A percentile compares a stretch with the other conserved stretches of the same genome.
Evolutionary conservation across 495 filamentous ascomycete species (phyloP).

Genomic region (Neurospora intermedia): DNA sequence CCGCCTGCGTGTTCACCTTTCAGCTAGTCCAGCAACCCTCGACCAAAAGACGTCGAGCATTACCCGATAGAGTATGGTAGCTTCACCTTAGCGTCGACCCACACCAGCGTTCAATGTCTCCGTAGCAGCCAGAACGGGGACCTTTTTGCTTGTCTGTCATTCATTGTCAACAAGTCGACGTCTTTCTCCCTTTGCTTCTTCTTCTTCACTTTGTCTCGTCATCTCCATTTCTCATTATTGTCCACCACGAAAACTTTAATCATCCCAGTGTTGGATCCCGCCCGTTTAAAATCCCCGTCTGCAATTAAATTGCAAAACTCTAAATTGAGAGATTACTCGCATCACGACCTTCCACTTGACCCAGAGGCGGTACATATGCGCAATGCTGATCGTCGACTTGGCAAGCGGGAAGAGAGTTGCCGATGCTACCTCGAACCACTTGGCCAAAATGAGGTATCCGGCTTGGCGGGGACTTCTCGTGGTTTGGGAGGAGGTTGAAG

Average conservation of each 20-base stretch:
- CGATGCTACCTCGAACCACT: not conserved
- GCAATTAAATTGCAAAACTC: not conserved
- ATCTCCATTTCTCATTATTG: not conserved
- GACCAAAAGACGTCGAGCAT: not conserved
- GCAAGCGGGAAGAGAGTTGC: not conserved
- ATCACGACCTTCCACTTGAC: not conserved
- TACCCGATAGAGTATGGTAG: not conserved
- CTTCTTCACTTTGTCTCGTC: not conserved
- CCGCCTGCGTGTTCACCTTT: not conserved
- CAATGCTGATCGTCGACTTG: not conserved
- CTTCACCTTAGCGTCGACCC: not conserved
- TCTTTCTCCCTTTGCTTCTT: not conserved
- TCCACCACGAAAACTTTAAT: not conserved
- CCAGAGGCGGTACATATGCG: not conserved
- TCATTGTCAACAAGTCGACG: not conserved
- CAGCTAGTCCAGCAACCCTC: not conserved
- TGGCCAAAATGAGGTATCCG: not conserved
- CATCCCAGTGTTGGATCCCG: not conserved
- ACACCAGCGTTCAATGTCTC: not conserved
- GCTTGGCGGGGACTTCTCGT: not conserved
- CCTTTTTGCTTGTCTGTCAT: not conserved
- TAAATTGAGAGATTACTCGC: not conserved
- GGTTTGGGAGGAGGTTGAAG: not conserved
- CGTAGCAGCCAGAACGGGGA: not conserved
- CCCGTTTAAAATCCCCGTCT: not conserved